Percentiles rank a stretch among this genome's conserved stretches.
Conservation (phyloP, 306 rosid species). For the Prunus mira region DNA sequence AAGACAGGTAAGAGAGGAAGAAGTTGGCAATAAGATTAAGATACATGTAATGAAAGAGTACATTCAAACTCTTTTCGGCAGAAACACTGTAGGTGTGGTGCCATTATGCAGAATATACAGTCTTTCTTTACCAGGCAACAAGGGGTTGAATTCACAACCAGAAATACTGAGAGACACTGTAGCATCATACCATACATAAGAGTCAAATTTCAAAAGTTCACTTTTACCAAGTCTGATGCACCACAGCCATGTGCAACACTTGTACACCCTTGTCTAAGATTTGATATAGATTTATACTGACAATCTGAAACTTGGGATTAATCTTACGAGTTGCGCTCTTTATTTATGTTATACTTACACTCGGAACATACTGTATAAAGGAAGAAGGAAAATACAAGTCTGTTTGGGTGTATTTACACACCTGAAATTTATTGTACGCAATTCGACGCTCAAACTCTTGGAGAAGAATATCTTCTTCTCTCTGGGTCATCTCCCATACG, state of each 20-base stretch:
- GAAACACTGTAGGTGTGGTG: background rate
- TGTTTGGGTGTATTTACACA: slow-evolving; percentile 11
- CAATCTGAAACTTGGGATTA: background rate
- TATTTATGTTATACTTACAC: background rate
- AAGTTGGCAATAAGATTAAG: background rate
- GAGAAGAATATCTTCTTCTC: slow-evolving; percentile 91
- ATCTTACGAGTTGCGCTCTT: background rate
- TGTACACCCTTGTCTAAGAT: background rate
- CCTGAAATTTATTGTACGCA: slow-evolving; percentile 96
- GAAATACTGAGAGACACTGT: background rate
- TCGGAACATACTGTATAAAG: background rate
- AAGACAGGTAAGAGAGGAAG: background rate
- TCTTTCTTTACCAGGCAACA: slow-evolving; percentile 3
- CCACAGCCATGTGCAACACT: background rate
- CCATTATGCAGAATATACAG: background rate
- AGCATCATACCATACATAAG: too few relatives aligned
- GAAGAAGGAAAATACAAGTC: background rate
- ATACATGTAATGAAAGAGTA: background rate
- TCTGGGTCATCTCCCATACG: slow-evolving; percentile 95
- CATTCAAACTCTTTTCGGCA: background rate
- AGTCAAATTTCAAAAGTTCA: background rate
- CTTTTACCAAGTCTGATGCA: background rate
- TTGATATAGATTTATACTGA: background rate
- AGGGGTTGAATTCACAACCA: background rate
- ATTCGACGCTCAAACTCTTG: slow-evolving; percentile 93